Evolutionary conservation across 2,329 filamentous ascomycete species (phyloP), one percentile per base, ranked within the genome.

Genomic region (Acrocalymma vagum): DNA sequence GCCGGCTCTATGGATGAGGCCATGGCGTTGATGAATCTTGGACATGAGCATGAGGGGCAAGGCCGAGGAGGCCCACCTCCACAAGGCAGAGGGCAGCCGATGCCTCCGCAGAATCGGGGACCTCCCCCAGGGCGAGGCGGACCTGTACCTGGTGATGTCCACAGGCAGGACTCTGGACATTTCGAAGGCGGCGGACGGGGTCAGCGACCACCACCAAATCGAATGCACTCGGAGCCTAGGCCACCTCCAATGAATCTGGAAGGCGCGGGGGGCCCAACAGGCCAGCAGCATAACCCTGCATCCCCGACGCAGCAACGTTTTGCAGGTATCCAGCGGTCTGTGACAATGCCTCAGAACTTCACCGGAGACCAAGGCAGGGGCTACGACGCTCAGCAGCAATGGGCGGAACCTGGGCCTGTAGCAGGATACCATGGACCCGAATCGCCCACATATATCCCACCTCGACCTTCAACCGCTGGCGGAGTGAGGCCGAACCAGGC

Each of bases 401-500:
- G 69, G 62, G 57, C 53, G 18, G 64, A 68, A 34, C 63, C 64
- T 21, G 63, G 63, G 29, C 58, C 64, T 38, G 43, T 55, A 15
- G 55, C 61, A 28, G 63, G 65, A 23, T 71, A 72, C 35, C 55
- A 69, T 26, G 67, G 70, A 10, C 63, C 69, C 9, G 57, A 64
- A 13, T 63, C 64, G n/a, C 58, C 61, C n/a, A 56, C 50, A 6
- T 63, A 62, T 36, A 54, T 65, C 11, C 65, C 67, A 11, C 62
- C 65, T 11, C 60, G 70, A 27, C 68, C 70, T n/a, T 56, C 63
- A 5, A 70, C 69, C 3, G 64, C 67, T 18, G 59, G 61, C 1
- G 63, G 67, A 18, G 48, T 42, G 29, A 55, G 60, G 30, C 53
- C 54, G n/a, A 60, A 62, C 20, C 62, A 58, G 21, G 50, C 48